Evolutionary conservation across 2,329 filamentous ascomycete genomes (phyloP).

Genomic region (Botryotinia globosa): DNA sequence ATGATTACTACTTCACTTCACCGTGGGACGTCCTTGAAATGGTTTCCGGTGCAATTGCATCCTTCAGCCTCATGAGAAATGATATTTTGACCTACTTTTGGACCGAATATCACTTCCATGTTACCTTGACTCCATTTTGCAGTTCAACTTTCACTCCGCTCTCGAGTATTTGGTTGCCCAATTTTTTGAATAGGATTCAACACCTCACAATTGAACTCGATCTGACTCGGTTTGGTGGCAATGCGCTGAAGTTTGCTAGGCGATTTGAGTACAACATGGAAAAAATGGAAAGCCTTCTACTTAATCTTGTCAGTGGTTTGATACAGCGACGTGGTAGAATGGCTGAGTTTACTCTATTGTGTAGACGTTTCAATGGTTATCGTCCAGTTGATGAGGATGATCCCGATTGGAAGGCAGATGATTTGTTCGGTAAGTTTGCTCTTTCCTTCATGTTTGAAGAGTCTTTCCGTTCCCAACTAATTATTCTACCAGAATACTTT

Average conservation of each 20-base stretch:
- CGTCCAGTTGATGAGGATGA: constrained; percentile 18
- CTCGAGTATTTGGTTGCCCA: constrained; percentile 32
- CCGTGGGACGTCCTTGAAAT: constrained; percentile 32
- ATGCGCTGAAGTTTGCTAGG: constrained; percentile 23
- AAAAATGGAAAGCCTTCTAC: constrained; percentile 27
- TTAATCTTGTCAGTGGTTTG: constrained; percentile 24
- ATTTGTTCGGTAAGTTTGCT: not conserved
- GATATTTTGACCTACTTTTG: constrained; percentile 39
- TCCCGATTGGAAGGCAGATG: not conserved
- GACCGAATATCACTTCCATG: constrained; percentile 36
- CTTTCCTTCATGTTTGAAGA: not conserved
- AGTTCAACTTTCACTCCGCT: constrained; percentile 32
- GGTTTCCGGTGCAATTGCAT: constrained; percentile 28
- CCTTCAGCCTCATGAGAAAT: constrained; percentile 28
- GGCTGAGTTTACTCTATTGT: constrained; percentile 26
- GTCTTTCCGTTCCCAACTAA: constrained; percentile 7
- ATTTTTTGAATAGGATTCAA: constrained; percentile 31
- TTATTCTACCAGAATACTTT: constrained; percentile 20
- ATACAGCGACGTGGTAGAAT: constrained; percentile 20
- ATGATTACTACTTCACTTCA: constrained; percentile 29
- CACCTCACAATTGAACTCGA: constrained; percentile 37
- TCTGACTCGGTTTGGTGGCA: constrained; percentile 34
- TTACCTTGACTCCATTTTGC: constrained; percentile 33
- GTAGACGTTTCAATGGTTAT: constrained; percentile 25
- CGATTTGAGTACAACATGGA: constrained; percentile 22